Evolutionary conservation across 23 red algal genomes (phyloP), one percentile per base, ranked within the genome.

Genomic region (Gracilaria gracilis): DNA sequence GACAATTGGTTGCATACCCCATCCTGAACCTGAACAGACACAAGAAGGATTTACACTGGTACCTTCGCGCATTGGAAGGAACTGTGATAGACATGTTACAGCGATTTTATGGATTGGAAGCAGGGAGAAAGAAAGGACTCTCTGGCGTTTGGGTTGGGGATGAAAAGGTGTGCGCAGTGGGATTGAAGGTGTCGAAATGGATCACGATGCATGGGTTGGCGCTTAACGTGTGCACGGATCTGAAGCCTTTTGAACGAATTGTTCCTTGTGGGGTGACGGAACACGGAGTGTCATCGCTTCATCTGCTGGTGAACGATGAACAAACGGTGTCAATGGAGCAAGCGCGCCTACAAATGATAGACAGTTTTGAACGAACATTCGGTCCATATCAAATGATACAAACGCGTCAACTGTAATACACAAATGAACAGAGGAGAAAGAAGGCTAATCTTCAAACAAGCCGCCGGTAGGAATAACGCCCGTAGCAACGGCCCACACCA

Each of bases 181-280:
- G 96, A 19, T 71, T 98, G 36, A 93, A 86, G 54, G 96, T 88
- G 40, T 95, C 88, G 50, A 80, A 85, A 27, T 98, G 96, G 96
- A 61, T 98, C 42, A 98, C 96, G 4, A 90, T 87, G 76, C 96
- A 98, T 67, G 96, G 96, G 0, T 64, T 98, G 80, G 96, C 96
- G 51, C 58, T 98, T 1, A 98, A 98, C 67, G 96, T 98, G 24
- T 49, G 38, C 13, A 72, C 72, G 2, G 93, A 98, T 58, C 44
- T 93, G 32, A 24, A 58, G 5, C 66, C 80, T 28, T 97, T 97
- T 55, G 28, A 48, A 9, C 48, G 79, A 15, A 97, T 97, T 49
- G 84, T 97, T 20, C 95, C 95, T 31, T 97, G 95, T 42, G 95
- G 95, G 15, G 80, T 97, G 49, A 72, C 27, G 24, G 55, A 93